Conservation (phyloP, 768 basidiomycete genomes). For the Tylopilus intermedius region DNA sequence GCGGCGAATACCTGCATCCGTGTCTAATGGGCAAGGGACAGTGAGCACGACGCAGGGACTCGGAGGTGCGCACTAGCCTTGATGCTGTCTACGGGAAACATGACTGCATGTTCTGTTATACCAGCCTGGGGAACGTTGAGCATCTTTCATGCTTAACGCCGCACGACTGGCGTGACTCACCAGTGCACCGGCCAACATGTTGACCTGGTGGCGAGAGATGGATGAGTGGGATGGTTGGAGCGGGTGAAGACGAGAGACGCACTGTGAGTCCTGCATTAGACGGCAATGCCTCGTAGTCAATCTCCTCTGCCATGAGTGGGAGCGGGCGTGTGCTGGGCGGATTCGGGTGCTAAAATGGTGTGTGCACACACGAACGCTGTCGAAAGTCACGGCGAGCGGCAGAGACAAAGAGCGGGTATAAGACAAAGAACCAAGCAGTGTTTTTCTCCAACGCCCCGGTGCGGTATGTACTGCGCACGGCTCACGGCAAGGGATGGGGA, state of each 20-base stretch:
- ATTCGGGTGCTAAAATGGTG: conserved; percentile 6
- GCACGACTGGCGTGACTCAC: conserved; percentile 44
- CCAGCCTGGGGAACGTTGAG: conserved; percentile 66
- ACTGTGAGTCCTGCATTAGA: conserved; percentile 77
- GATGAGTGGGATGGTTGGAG: conserved; percentile 15
- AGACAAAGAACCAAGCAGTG: conserved; percentile 2
- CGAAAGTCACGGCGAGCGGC: not conserved
- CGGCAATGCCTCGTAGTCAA: conserved; percentile 65
- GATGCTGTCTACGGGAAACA: conserved; percentile 98
- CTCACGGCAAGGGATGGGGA: not conserved
- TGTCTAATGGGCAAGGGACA: conserved; percentile 49
- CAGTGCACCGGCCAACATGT: conserved; percentile 95
- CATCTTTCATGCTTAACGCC: conserved; percentile 2
- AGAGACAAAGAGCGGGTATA: not conserved
- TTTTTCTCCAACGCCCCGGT: conserved; percentile 3
- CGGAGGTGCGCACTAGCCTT: conserved; percentile 56
- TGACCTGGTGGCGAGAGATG: conserved; percentile 51
- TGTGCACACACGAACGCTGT: conserved; percentile 2
- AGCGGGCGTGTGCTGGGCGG: conserved; percentile 7
- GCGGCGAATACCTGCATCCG: conserved; percentile 97
- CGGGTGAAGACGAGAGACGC: conserved; percentile 11
- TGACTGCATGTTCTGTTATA: conserved; percentile 97
- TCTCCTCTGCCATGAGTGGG: conserved; percentile 37
- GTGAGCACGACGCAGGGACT: conserved; percentile 1
- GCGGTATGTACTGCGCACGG: conserved; percentile 4